Conservation (phyloP, 495 filamentous ascomycete genomes). For the Hyphodiscus hymeniophilus region DNA sequence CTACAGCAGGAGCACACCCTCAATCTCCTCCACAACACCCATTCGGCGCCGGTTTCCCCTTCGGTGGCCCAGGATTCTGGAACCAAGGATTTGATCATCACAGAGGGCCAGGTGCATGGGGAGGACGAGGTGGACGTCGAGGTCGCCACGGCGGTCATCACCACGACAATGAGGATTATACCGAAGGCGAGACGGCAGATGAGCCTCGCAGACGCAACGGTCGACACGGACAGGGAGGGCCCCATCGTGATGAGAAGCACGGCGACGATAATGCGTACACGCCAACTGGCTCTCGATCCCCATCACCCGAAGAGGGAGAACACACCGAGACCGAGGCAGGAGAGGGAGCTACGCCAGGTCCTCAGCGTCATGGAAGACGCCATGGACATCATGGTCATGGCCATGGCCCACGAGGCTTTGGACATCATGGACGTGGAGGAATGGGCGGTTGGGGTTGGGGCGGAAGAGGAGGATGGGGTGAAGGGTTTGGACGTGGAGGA, state of each 20-base stretch:
- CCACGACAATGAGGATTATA: constrained; percentile 2
- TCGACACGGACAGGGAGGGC: neutral
- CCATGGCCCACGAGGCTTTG: constrained; percentile 8
- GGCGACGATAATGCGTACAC: no score
- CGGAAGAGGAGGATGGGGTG: constrained; percentile 8
- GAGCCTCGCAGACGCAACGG: neutral
- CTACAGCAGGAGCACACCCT: neutral
- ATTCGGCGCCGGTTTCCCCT: neutral
- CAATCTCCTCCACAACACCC: constrained; percentile 7
- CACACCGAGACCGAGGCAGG: neutral
- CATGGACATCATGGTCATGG: constrained; percentile 14
- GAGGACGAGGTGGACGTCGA: constrained; percentile 1
- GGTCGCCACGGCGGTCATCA: constrained; percentile 9
- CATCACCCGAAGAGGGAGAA: neutral
- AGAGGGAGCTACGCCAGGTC: neutral
- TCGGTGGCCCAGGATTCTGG: neutral
- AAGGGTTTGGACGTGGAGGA: constrained; percentile 17
- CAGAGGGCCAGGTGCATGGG: neutral
- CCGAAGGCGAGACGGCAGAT: constrained; percentile 10
- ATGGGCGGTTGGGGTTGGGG: no score
- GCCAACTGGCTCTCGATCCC: no score
- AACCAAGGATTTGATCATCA: neutral
- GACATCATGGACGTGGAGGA: constrained; percentile 18
- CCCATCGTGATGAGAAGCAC: no score
- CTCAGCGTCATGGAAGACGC: neutral